Percentiles rank a stretch among this genome's conserved stretches.
phyloP scores from a whole-genome alignment of 78 protist species.

The Dictyostelium capitatum region DNA sequence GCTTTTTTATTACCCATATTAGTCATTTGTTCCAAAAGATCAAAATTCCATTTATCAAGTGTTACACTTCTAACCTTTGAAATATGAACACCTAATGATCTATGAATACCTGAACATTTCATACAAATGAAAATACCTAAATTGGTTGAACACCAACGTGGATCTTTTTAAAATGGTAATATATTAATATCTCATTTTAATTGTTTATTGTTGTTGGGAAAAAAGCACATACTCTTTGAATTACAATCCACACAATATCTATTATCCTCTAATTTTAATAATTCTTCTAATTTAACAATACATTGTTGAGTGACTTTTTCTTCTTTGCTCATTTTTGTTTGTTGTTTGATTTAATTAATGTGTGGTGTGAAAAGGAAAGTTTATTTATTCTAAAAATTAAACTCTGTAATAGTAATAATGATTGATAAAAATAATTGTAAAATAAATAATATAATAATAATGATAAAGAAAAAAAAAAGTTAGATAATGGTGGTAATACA shows the following conservation, averaged over 20 bases:
- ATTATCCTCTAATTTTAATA: constrained; percentile 67
- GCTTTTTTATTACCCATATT: constrained; percentile 83
- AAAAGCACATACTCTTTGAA: constrained; percentile 48
- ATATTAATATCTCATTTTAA: background rate
- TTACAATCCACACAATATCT: constrained; percentile 81
- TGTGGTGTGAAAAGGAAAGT: background rate
- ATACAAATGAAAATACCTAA: constrained; percentile 89
- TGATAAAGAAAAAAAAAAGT: background rate
- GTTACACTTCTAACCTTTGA: constrained; percentile 87
- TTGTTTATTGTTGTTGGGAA: background rate
- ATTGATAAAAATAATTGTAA: background rate
- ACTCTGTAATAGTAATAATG: too few species aligned
- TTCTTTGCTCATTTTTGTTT: constrained; percentile 33
- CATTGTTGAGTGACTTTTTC: constrained; percentile 51
- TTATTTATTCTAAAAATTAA: background rate
- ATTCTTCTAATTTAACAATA: constrained; percentile 41
- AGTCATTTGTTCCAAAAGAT: constrained; percentile 82
- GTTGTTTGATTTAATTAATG: background rate
- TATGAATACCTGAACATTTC: constrained; percentile 90
- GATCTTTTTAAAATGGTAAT: constrained; percentile 21
- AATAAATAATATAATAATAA: too few species aligned
- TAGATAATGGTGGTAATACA: background rate
- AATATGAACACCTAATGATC: constrained; percentile 90
- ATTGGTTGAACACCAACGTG: constrained; percentile 89
- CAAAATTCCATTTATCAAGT: constrained; percentile 82